Percentiles rank a stretch among this genome's conserved stretches.
These are phyloP conservation scores for Prunus salicina DNA, from an alignment of 306 rosid species.

Conservation along the genomic window DNA sequence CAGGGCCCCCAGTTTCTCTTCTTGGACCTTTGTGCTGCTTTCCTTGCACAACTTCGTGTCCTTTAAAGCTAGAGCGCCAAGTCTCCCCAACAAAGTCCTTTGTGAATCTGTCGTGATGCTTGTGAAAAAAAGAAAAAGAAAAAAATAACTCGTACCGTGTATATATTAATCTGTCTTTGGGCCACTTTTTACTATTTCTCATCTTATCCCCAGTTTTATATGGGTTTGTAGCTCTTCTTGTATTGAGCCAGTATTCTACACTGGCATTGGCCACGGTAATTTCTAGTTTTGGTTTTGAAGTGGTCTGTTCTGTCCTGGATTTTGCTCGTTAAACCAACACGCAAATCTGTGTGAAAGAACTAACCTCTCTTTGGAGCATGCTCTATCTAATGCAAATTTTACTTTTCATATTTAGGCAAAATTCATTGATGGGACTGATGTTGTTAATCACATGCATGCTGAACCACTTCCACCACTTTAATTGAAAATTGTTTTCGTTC, in stretches of 20 bases:
- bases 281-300: slow-evolving; percentile 20
- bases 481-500: too few species aligned
- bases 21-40: slow-evolving; percentile 93
- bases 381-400: background rate
- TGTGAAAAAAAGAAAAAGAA: slow-evolving; percentile 23
- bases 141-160: slow-evolving; percentile 30
- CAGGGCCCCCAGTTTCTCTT: slow-evolving; percentile 93
- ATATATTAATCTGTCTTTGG: slow-evolving; percentile 32
- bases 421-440: too few species aligned
- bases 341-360: slow-evolving; percentile 10
- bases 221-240: slow-evolving; percentile 34
- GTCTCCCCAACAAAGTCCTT: slow-evolving; percentile 23
- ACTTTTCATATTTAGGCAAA: too few species aligned
- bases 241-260: slow-evolving; percentile 31
- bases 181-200: background rate
- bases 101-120: slow-evolving; percentile 27
- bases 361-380: background rate
- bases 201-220: slow-evolving; percentile 29
- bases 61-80: slow-evolving; percentile 34
- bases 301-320: slow-evolving; percentile 14
- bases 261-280: slow-evolving; percentile 17
- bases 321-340: slow-evolving; percentile 14
- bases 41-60: slow-evolving; percentile 82
- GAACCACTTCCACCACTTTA: too few species aligned
- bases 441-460: too few species aligned